Evolutionary conservation across 192 early-diverging fungal species (phyloP), one percentile per base, ranked within the genome.

Genomic region (Coemansia sp.): DNA sequence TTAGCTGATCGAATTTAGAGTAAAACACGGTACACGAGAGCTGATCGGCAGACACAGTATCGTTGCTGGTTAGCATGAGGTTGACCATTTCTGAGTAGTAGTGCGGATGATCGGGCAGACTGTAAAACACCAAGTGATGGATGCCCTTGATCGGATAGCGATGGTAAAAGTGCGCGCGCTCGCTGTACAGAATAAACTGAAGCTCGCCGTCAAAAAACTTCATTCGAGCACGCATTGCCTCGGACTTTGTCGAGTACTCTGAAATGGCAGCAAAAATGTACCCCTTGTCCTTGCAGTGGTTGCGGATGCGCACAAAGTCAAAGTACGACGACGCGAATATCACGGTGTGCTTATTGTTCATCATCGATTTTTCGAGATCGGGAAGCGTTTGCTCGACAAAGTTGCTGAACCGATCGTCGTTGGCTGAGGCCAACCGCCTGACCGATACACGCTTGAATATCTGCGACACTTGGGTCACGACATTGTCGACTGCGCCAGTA

Each of bases 91-190:
- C 97, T 19, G 91, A 74, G 67, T 98, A 99, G 70, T 88, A 97
- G 12, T 86, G 81, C 56, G 90, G 75, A 59, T 93, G 86, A 17
- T 94, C 90, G 0, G 97, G 97, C 38, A 95, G 78, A 5, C 86
- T 87, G 70, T 98, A 99, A 54, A 97, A 98, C 23, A 96, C 82
- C 24, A 99, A 50, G 66, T 94, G 90, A 51, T 84, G 84, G 24
- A 90, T 86, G 15, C 94, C 94, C 48, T 91, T 86, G 61, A 99
- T 89, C 27, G 86, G 86, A 57, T 90, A 90, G 58, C 92, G 86
- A 60, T 93, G 81, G 83, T 92, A 99, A 71, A 92, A 99, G 72
- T 99, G 95, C 61, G 94, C 92, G n/a, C 97, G 88, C 81, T 99
- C 97, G 27, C 94, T 96, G 67, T 89, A 88, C 15, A 99, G 60